phyloP scores from a whole-genome alignment of 805 yeast species.

The Candida peoriensis region DNA sequence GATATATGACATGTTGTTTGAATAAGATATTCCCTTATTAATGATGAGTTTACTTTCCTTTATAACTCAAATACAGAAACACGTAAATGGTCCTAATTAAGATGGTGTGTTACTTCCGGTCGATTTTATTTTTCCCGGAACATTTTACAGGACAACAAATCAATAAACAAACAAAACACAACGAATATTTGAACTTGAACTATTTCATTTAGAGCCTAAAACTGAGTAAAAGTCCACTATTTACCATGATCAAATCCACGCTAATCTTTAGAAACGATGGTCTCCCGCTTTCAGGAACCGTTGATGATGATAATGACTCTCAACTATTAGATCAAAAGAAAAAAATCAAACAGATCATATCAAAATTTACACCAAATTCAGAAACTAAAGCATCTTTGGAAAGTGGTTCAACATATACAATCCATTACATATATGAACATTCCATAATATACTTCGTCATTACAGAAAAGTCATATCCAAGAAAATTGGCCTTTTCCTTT shows the following conservation, averaged over 20 bases:
- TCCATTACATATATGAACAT: slow-evolving; percentile 64
- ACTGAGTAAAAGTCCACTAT: not conserved
- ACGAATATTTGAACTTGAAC: no score
- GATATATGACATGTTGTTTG: no score
- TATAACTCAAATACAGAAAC: no score
- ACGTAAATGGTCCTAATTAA: no score
- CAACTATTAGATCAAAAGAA: slow-evolving; percentile 71
- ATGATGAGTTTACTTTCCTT: no score
- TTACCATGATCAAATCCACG: slow-evolving; percentile 58
- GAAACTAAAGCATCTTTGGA: slow-evolving; percentile 84
- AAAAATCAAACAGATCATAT: slow-evolving; percentile 71
- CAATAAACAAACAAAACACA: no score
- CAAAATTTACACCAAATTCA: slow-evolving; percentile 71
- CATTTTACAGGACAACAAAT: no score
- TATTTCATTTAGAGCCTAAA: not conserved
- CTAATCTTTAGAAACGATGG: slow-evolving; percentile 66
- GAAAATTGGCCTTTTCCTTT: slow-evolving; percentile 85
- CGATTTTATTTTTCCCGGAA: no score
- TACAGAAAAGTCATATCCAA: slow-evolving; percentile 74
- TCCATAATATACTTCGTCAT: slow-evolving; percentile 75
- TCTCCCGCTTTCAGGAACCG: slow-evolving; percentile 86
- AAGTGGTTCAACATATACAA: slow-evolving; percentile 63
- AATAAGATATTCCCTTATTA: no score
- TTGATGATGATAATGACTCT: slow-evolving; percentile 69
- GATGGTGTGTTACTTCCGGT: no score